phyloP scores from a whole-genome alignment of 2,329 filamentous ascomycete genomes.

The Fusarium hostae region DNA sequence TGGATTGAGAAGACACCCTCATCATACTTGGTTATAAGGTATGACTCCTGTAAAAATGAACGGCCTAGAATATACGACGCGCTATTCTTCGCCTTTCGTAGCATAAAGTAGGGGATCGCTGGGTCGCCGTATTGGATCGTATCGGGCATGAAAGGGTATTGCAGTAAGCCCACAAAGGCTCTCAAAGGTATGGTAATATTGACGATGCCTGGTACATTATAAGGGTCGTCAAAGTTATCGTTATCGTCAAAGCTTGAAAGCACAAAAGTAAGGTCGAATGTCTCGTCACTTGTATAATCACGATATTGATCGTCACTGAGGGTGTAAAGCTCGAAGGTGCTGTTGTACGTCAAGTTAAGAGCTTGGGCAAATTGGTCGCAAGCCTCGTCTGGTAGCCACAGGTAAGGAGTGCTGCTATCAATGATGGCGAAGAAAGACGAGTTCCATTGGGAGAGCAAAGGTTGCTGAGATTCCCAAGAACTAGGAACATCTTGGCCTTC shows the following conservation, averaged over 20 bases:
- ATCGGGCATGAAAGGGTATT: conserved; percentile 60
- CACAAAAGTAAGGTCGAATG: conserved; percentile 67
- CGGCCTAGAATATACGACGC: conserved; percentile 72
- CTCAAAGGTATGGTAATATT: conserved; percentile 66
- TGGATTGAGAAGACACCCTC: conserved; percentile 64
- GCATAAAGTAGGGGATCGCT: conserved; percentile 71
- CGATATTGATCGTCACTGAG: conserved; percentile 68
- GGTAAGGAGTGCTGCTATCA: conserved; percentile 71
- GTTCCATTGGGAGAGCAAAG: conserved; percentile 57
- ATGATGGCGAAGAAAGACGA: conserved; percentile 64
- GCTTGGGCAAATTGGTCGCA: conserved; percentile 73
- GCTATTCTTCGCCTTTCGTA: conserved; percentile 65
- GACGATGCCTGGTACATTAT: conserved; percentile 61
- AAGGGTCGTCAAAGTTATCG: conserved; percentile 62
- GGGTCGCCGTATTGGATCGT: conserved; percentile 57
- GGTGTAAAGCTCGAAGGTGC: conserved; percentile 71
- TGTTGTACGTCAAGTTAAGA: conserved; percentile 74
- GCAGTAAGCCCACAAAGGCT: conserved; percentile 62
- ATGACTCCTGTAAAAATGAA: conserved; percentile 76
- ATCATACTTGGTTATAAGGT: conserved; percentile 68
- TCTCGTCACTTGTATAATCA: conserved; percentile 55
- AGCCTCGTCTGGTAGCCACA: conserved; percentile 69
- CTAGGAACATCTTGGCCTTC: conserved; percentile 43
- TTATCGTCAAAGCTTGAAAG: conserved; percentile 66
- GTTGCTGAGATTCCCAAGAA: conserved; percentile 54